phyloP scores from a whole-genome alignment of 2,329 filamentous ascomycete genomes.

The Aspergillus sp. region DNA sequence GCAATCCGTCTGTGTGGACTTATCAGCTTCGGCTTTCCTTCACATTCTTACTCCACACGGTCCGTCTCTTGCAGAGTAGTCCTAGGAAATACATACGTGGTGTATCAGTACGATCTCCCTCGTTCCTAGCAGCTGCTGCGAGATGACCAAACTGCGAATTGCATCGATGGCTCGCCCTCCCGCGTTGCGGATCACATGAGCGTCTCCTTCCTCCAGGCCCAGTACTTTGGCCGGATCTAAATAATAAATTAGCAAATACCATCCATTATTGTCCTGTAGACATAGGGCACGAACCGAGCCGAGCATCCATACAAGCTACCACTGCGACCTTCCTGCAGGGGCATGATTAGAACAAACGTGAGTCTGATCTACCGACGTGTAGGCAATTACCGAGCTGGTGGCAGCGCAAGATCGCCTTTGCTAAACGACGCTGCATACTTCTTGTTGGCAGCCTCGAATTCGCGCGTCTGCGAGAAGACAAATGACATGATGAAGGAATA shows the following conservation, averaged over 20 bases:
- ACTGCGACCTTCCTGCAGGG: constrained; percentile 20
- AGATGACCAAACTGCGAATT: constrained; percentile 75
- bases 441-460: constrained; percentile 62
- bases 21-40: no score
- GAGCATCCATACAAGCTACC: constrained; percentile 84
- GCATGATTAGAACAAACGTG: no score
- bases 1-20: neutral
- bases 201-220: constrained; percentile 73
- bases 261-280: neutral
- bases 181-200: constrained; percentile 78
- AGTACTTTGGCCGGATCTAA: constrained; percentile 70
- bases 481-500: neutral
- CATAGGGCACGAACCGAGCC: constrained; percentile 40
- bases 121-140: constrained; percentile 77
- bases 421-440: constrained; percentile 64
- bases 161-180: constrained; percentile 70
- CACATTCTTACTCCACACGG: no score
- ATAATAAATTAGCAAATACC: neutral
- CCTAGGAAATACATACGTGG: neutral
- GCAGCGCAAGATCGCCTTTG: constrained; percentile 68
- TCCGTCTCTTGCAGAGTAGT: neutral
- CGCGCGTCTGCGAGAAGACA: constrained; percentile 37
- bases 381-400: constrained; percentile 61
- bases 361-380: no score
- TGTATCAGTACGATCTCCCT: constrained; percentile 67